Evolutionary conservation across 2,329 filamentous ascomycete genomes (phyloP), one percentile per base, ranked within the genome.

Genomic region (Cladosporium sphaerospermum): DNA sequence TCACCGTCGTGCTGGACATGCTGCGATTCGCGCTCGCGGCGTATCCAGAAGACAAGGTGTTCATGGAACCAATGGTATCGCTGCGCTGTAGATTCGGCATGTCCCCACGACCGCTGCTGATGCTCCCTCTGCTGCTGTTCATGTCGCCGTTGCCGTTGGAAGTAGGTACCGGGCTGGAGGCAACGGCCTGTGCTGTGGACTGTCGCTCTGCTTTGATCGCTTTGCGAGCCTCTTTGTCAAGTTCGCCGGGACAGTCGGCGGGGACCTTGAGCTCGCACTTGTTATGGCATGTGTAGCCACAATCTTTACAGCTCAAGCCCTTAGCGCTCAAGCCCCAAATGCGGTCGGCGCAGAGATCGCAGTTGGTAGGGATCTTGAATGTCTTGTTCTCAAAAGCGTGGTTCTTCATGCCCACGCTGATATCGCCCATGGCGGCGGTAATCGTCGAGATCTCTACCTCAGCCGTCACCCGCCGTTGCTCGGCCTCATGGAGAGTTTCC

Each of bases 201-300:
- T 97, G 92, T 56, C 91, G 82, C 67, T 91, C 86, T 40, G 80
- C 79, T 71, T 97, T 97, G 40, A 95, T 78, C 64, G 91, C 95
- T 77, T 96, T 99, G 74, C 85, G 91, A 63, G 96, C 91, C 57
- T 97, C 93, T 71, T 97, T 99, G 58, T 79, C 85, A 67, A 93
- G 83, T 66, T 97, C 93, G 46, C 93, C 93, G 0, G 93, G 93
- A 66, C 93, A 99, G 67, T 96, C 89, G 7, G 93, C 88, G 0
- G 93, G 90, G 0, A 97, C 93, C 72, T 97, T 99, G 86, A 99
- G 93, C 74, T 99, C 89, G 69, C 93, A 99, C 73, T 99, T 99
- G 76, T 85, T 95, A 72, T 99, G 93, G 67, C 93, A 99, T 2
- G 91, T 96, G 72, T 96, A 99, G 33, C 95, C 93, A 65, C 93